phyloP scores from a whole-genome alignment of 148 eudicot genomes.

The Mesembryanthemum crystallinum region DNA sequence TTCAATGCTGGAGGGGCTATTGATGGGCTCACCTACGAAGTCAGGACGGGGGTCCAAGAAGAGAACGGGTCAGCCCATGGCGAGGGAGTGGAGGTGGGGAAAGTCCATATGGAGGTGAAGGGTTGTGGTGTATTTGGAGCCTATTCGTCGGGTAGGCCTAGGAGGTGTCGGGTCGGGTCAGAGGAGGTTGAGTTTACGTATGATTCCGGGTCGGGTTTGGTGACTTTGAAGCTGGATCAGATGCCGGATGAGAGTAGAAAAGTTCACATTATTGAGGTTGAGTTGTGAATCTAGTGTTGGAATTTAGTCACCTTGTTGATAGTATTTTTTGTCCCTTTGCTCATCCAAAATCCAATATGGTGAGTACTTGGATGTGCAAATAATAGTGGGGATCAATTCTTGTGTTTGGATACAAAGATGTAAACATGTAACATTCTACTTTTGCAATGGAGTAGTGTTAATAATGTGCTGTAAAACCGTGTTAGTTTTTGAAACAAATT shows the following conservation, averaged over 20 bases:
- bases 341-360: neutral
- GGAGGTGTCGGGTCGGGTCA: conserved; percentile 54
- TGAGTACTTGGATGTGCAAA: neutral
- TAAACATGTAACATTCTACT: too few relatives aligned
- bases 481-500: too few relatives aligned
- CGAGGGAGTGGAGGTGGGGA: conserved; percentile 35
- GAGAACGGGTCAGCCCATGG: conserved; percentile 27
- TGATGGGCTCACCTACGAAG: conserved; percentile 57
- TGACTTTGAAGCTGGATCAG: conserved; percentile 46
- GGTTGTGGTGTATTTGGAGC: conserved; percentile 85
- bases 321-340: neutral
- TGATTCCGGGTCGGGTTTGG: conserved; percentile 55
- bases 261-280: conserved; percentile 59
- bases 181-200: conserved; percentile 47
- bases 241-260: conserved; percentile 60
- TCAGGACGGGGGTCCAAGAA: conserved; percentile 38
- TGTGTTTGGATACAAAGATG: too few relatives aligned
- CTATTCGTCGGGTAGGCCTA: conserved; percentile 70
- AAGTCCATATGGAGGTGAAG: conserved; percentile 60
- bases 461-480: too few relatives aligned
- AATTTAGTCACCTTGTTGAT: neutral
- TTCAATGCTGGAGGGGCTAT: conserved; percentile 90
- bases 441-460: too few relatives aligned
- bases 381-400: neutral
- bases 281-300: conserved; percentile 33